Base-by-base conservation (phyloP, 2,329 filamentous ascomycete species). In the Coniochaeta prunicola region DNA sequence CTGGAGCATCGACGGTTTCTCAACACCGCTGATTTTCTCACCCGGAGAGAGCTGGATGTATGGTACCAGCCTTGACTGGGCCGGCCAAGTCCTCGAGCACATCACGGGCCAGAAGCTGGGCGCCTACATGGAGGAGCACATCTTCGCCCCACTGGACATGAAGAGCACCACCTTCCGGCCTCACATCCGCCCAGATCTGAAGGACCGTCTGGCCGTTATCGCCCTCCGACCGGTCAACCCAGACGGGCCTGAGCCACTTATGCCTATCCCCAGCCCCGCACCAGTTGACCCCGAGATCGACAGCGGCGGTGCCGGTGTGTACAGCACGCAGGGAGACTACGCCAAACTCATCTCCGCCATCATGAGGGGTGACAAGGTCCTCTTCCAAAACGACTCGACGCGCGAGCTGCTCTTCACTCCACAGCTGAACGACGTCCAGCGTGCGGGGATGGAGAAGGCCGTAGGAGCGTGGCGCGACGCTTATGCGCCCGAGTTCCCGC, bases 21-120 rank as follows among this genome's bases (percentile, higher is more conserved):
- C 64, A 53, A 73, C 74, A 58, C 80, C 78, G 0, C 64, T 80
- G 36, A 69, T 71, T 57, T 78, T 79, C 59, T 61, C 68, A 3
- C 77, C 80, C 0, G 81, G 80, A 0, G 69, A 73, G 3, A 72
- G 74, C 7, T 84, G 80, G 80, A 69, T 67, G 31, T 84, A 83
- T 59, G 79, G 80, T 4, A 64, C 71, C 3, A 67, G 69, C 0
- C 59, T 76, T 45, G 80, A 83, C 68, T 82, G 77, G 73, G 79
- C 75, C 0, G 79, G 77, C 3, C 60, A 74, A 5, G 67, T 76
- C 1, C 66, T 83, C 4, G 75, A 80, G 64, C 66, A 65, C 4
- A 50, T 77, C 4, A 75, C 73, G 0, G 71, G 71, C 7, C 63
- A 69, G 57, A 62, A 60, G 0, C 66, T 82, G 3, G 70, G 70